phyloP scores from a whole-genome alignment of 345 rosid genomes.

The Pseudoturritis turrita region DNA sequence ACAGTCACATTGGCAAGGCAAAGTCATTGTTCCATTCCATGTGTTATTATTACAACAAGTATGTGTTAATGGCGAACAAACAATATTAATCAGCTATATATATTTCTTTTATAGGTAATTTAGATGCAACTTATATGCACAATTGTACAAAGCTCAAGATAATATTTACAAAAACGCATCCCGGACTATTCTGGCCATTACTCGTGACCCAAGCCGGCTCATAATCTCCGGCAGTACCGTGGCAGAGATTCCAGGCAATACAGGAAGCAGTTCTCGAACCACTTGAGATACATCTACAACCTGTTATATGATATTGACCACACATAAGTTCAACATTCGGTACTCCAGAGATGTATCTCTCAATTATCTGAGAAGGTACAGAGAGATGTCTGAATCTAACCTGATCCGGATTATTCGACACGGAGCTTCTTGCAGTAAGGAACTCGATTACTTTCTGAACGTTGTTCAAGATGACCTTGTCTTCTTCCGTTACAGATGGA shows the following conservation, averaged over 20 bases:
- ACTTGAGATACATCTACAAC: constrained; percentile 46
- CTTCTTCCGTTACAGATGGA: constrained; percentile 84
- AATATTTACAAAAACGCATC: constrained; percentile 38
- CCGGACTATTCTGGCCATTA: constrained; percentile 67
- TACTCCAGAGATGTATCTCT: not conserved
- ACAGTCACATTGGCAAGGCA: not conserved
- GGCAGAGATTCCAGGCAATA: constrained; percentile 76
- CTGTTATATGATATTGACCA: constrained; percentile 28
- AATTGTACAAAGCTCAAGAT: constrained; percentile 7
- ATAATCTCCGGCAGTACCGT: constrained; percentile 70
- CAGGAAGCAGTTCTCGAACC: constrained; percentile 65
- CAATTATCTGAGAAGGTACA: not conserved
- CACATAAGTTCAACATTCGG: not conserved
- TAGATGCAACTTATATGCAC: constrained; percentile 24
- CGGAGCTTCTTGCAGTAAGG: constrained; percentile 68
- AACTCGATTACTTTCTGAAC: constrained; percentile 74
- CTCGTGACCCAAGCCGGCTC: constrained; percentile 68
- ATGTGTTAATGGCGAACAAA: constrained; percentile 1
- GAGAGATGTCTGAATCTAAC: constrained; percentile 31
- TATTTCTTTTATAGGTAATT: not conserved
- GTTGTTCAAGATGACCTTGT: constrained; percentile 61
- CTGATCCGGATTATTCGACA: constrained; percentile 55
- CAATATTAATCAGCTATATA: constrained; percentile 12
- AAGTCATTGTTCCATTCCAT: not conserved
- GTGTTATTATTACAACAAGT: constrained; percentile 5